These are phyloP conservation scores for Nicotiana otophora DNA, from an alignment of 257 asterid genomes.

Conservation along the genomic window DNA sequence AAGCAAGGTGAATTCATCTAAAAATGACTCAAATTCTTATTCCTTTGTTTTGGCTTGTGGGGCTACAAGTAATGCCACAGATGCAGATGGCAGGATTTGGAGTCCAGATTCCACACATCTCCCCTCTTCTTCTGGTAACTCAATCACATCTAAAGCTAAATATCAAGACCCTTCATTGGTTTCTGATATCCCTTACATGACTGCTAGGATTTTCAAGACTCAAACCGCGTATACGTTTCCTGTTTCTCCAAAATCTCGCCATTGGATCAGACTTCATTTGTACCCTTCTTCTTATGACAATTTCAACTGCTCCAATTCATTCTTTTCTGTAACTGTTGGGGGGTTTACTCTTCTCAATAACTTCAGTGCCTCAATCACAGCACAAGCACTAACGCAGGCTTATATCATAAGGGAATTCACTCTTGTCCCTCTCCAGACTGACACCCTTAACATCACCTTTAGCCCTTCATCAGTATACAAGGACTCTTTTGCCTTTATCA, in stretches of 20 bases:
- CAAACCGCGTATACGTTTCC: slow-evolving; percentile 40
- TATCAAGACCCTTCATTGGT: slow-evolving; percentile 68
- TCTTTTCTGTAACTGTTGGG: slow-evolving; percentile 39
- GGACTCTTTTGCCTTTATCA: slow-evolving; percentile 53
- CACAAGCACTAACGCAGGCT: slow-evolving; percentile 53
- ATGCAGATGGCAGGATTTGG: slow-evolving; percentile 49
- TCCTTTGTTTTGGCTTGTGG: slow-evolving; percentile 56
- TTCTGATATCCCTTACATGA: slow-evolving; percentile 63
- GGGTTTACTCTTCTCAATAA: slow-evolving; percentile 48
- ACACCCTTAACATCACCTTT: slow-evolving; percentile 46
- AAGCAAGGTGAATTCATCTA: slow-evolving; percentile 3
- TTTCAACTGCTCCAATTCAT: slow-evolving; percentile 28
- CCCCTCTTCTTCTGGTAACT: slow-evolving; percentile 22
- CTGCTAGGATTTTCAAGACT: slow-evolving; percentile 48
- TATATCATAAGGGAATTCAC: slow-evolving; percentile 51
- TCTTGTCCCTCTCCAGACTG: slow-evolving; percentile 19
- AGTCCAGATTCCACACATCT: slow-evolving; percentile 38
- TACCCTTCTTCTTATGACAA: slow-evolving; percentile 47
- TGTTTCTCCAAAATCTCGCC: slow-evolving; percentile 34
- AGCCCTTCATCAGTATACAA: slow-evolving; percentile 27
- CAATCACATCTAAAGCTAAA: slow-evolving; percentile 33
- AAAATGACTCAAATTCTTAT: slow-evolving; percentile 16
- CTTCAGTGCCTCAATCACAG: slow-evolving; percentile 58
- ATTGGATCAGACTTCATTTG: slow-evolving; percentile 70
- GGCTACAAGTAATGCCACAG: slow-evolving; percentile 33